Conservation (phyloP, 495 filamentous ascomycete genomes). For the Lophium mytilinum region DNA sequence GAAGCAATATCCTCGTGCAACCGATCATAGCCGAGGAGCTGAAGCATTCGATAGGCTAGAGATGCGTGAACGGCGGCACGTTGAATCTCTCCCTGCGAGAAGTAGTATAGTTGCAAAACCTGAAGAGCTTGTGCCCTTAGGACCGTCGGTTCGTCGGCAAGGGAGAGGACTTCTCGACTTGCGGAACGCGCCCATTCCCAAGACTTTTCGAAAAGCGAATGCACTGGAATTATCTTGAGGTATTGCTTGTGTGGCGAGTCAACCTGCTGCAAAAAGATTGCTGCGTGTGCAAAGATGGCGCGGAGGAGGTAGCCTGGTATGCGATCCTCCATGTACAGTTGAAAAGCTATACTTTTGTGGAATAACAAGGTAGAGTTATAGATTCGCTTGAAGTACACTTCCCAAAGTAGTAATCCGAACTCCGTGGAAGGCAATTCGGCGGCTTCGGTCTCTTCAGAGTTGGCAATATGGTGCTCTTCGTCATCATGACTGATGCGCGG, state of each 20-base stretch:
- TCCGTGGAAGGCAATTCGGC: slow-evolving; percentile 4
- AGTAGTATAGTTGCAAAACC: slow-evolving; percentile 3
- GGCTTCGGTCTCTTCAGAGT: not conserved
- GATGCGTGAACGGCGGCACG: slow-evolving; percentile 2
- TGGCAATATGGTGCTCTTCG: not conserved
- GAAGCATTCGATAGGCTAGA: slow-evolving; percentile 1
- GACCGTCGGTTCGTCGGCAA: not conserved
- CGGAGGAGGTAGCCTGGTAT: slow-evolving; percentile 3
- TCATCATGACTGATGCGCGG: not conserved
- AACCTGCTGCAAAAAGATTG: slow-evolving; percentile 3
- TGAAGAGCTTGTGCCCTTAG: slow-evolving; percentile 2
- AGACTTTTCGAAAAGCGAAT: slow-evolving; percentile 3
- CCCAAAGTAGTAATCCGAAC: not conserved
- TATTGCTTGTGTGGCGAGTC: not conserved
- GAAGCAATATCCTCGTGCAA: not conserved
- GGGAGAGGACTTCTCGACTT: slow-evolving; percentile 1
- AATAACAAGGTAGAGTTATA: slow-evolving; percentile 2
- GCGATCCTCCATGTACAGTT: not conserved
- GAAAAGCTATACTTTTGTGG: slow-evolving; percentile 3
- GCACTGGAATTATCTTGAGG: slow-evolving; percentile 1
- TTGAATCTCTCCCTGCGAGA: slow-evolving; percentile 1
- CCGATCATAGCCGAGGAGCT: slow-evolving; percentile 2
- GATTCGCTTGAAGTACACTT: slow-evolving; percentile 4
- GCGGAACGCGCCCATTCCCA: slow-evolving; percentile 3
- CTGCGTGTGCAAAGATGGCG: slow-evolving; percentile 6